Percentiles rank a stretch among this genome's conserved stretches.
Conservation (phyloP, 2,329 filamentous ascomycete species). For the Cryphonectria nitschkei region DNA sequence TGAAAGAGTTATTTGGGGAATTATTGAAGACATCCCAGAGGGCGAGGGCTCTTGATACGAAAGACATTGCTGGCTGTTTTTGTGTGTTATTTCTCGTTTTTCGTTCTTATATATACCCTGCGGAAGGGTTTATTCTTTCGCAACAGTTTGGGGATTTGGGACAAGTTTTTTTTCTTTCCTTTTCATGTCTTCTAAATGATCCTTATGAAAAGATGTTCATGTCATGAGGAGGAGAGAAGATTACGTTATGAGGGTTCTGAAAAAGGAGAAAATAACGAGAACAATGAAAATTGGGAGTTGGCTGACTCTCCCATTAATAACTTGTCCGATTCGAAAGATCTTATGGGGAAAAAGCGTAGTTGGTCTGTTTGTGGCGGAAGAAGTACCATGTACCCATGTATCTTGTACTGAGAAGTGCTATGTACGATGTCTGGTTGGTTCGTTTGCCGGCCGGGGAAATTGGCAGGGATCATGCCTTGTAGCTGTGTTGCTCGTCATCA, state of each 20-base stretch:
- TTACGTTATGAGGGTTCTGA: not conserved
- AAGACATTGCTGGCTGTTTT: not conserved
- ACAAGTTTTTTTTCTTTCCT: not conserved
- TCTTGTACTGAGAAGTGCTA: not conserved
- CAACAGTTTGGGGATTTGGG: not conserved
- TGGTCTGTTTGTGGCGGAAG: not conserved
- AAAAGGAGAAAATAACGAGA: not conserved
- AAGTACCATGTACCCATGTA: not conserved
- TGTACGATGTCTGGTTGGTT: not conserved
- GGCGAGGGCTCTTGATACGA: not conserved
- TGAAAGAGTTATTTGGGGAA: not conserved
- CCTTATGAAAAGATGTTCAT: not conserved
- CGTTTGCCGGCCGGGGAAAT: not conserved
- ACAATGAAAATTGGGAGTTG: not conserved
- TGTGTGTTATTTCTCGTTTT: not conserved
- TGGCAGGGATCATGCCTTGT: not conserved
- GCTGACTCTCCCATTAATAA: not conserved
- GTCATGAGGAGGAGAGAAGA: not conserved
- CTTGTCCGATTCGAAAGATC: not conserved
- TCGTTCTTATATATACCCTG: not conserved
- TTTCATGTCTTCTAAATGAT: not conserved
- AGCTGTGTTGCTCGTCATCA: conserved; percentile 4
- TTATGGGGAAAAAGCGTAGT: not conserved
- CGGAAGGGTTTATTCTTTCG: not conserved
- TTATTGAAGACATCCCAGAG: not conserved